Percentiles rank a stretch among this genome's conserved stretches.
These are phyloP conservation scores for Globisporangium abappressorium DNA, from an alignment of 352 stramenopile genomes.

Conservation along the genomic window DNA sequence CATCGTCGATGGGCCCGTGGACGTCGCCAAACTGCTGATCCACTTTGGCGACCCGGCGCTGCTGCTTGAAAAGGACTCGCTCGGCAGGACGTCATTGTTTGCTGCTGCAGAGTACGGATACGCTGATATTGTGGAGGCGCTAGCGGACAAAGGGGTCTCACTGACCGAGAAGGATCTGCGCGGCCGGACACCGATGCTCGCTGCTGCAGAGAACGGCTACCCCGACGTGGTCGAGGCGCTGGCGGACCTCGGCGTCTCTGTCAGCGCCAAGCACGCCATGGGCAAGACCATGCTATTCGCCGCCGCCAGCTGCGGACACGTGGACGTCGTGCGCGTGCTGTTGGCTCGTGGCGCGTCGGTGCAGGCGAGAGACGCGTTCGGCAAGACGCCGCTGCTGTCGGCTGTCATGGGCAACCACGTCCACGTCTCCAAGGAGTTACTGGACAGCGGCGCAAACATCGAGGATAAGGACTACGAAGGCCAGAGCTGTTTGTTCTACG, in stretches of 20 bases:
- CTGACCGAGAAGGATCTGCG: slow-evolving; percentile 14
- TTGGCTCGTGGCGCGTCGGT: slow-evolving; percentile 8
- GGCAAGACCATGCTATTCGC: slow-evolving; percentile 18
- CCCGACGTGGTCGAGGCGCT: slow-evolving; percentile 11
- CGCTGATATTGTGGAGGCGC: slow-evolving; percentile 10
- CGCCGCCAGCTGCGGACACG: slow-evolving; percentile 16
- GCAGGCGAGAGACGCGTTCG: slow-evolving; percentile 13
- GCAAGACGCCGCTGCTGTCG: slow-evolving; percentile 17
- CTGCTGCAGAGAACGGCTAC: slow-evolving; percentile 16
- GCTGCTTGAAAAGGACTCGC: slow-evolving; percentile 13
- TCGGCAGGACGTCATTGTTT: slow-evolving; percentile 13
- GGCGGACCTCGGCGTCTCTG: slow-evolving; percentile 2
- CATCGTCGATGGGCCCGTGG: slow-evolving; percentile 15
- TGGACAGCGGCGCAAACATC: slow-evolving; percentile 8
- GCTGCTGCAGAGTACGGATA: slow-evolving; percentile 13
- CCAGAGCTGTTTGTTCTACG: slow-evolving; percentile 18
- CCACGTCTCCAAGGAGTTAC: slow-evolving; percentile 1
- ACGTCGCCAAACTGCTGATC: slow-evolving; percentile 19
- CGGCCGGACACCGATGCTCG: slow-evolving; percentile 15
- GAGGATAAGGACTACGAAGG: slow-evolving; percentile 11
- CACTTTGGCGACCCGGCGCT: slow-evolving; percentile 18
- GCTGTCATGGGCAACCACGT: slow-evolving; percentile 16
- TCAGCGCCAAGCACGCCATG: slow-evolving; percentile 12
- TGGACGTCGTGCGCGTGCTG: slow-evolving; percentile 13
- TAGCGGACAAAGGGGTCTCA: slow-evolving; percentile 8